These are phyloP conservation scores for Thyridium curvatum DNA, from an alignment of 2,329 filamentous ascomycete genomes.

Conservation along the genomic window DNA sequence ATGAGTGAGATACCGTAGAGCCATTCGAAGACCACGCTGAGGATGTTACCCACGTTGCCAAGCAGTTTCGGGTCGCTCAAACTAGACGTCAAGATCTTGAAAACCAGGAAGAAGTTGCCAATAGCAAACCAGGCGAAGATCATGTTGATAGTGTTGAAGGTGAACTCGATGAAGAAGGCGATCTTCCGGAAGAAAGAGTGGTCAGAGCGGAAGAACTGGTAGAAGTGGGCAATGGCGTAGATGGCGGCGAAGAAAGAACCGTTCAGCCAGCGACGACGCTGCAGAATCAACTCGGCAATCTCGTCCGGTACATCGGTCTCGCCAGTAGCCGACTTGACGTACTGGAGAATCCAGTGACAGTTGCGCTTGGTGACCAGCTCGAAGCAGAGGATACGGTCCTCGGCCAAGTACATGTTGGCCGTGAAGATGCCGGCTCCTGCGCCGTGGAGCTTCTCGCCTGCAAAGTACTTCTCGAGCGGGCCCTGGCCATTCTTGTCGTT, in stretches of 20 bases:
- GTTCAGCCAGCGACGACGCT: conserved; percentile 95
- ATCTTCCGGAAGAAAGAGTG: conserved; percentile 84
- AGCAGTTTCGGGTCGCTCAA: conserved; percentile 65
- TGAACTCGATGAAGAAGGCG: conserved; percentile 86
- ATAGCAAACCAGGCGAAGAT: conserved; percentile 98
- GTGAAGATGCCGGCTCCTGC: conserved; percentile 94
- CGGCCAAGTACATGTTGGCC: conserved; percentile 98
- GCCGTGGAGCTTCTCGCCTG: conserved; percentile 92
- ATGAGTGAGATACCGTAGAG: conserved; percentile 87
- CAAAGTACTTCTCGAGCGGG: conserved; percentile 93
- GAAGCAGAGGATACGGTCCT: conserved; percentile 98
- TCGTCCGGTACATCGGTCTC: conserved; percentile 96
- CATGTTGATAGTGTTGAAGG: conserved; percentile 94
- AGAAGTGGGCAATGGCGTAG: conserved; percentile 91
- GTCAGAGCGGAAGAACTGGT: conserved; percentile 90
- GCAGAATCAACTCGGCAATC: conserved; percentile 90
- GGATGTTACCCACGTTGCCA: conserved; percentile 68
- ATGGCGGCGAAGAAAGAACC: conserved; percentile 97
- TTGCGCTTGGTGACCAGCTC: conserved; percentile 97
- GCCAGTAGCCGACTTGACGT: conserved; percentile 94
- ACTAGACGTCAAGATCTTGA: conserved; percentile 90
- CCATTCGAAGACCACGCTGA: conserved; percentile 93
- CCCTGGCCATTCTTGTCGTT: conserved; percentile 95
- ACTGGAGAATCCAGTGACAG: conserved; percentile 94
- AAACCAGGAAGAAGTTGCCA: conserved; percentile 98